A percentile compares a stretch with the other conserved stretches of the same genome.
Conservation (phyloP, 2,329 filamentous ascomycete species). For the Bipolaris oryzae region DNA sequence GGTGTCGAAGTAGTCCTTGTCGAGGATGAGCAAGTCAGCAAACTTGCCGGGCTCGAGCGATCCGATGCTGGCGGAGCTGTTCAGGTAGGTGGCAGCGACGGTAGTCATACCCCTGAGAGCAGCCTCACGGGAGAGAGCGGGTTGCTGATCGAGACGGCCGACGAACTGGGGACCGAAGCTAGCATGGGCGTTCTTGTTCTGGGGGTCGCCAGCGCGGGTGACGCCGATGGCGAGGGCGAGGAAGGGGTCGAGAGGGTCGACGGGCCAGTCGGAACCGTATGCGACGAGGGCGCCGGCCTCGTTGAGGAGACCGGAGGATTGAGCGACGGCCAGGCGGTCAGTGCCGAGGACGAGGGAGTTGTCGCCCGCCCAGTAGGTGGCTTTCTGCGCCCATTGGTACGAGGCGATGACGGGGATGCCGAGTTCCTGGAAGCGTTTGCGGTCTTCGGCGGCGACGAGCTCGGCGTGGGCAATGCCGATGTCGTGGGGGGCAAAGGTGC, state of each 20-base stretch:
- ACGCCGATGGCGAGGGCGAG: slow-evolving; percentile 7
- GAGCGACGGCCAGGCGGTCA: background rate
- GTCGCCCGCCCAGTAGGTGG: slow-evolving; percentile 2
- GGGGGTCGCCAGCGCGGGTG: slow-evolving; percentile 2
- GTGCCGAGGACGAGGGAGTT: background rate
- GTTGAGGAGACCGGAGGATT: background rate
- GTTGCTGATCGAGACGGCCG: slow-evolving; percentile 4
- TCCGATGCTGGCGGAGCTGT: slow-evolving; percentile 1
- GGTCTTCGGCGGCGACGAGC: background rate
- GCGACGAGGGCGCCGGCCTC: slow-evolving; percentile 1
- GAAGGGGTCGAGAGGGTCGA: slow-evolving; percentile 7
- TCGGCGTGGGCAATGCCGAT: slow-evolving; percentile 1
- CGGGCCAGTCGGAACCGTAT: slow-evolving; percentile 10
- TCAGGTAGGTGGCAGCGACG: slow-evolving; percentile 4
- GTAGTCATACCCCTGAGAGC: slow-evolving; percentile 7
- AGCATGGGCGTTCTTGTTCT: slow-evolving; percentile 7
- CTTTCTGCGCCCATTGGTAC: slow-evolving; percentile 4
- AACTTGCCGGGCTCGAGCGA: slow-evolving; percentile 8
- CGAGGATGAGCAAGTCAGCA: slow-evolving; percentile 3
- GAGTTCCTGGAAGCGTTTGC: slow-evolving; percentile 4
- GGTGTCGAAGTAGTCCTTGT: slow-evolving; percentile 5
- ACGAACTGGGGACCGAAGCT: slow-evolving; percentile 2
- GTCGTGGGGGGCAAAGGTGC: background rate
- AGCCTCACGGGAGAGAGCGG: slow-evolving; percentile 5
- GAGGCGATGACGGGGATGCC: background rate